Base-by-base conservation (phyloP, 805 yeast species). In the Wickerhamiella kurtzmanii region DNA sequence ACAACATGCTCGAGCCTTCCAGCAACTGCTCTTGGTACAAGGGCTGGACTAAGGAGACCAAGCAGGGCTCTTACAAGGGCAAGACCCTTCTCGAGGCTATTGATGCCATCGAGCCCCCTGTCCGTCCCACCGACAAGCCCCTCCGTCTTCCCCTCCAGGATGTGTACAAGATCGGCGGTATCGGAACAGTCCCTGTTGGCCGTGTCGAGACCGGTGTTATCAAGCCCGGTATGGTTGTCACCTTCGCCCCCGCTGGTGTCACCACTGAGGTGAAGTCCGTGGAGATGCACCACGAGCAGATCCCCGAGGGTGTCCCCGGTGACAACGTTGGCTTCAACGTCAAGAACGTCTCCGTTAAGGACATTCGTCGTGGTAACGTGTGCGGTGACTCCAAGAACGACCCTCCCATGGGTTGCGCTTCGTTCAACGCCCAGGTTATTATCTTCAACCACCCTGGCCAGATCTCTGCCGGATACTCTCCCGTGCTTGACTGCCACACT, bases 391-490 rank as follows among this genome's bases (percentile, higher is more conserved):
- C 87, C 69, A 79, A 80, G 79, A 76, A 79, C 76, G 92, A 83
- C 68, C 88, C 92, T 64, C 89, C 92, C 65, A 67, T 73, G 72
- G 89, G 77, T 60, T 70, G 78, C 65, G 81, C 74, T 58, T 79
- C 86, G 64, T 82, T 83, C 86, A 74, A 75, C 68, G 84, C 89
- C 64, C 87, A 82, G 72, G 84, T 83, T 57, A 81, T 83, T 64
- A 77, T 83, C 72, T 77, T 83, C 74, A 82, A 82, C 82, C 88
- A 82, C 74, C 88, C 92, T 57, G 89, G 94, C 77, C 92, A 84
- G 72, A 76, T 84, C 69, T 73, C 88, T 64, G 79, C 88, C 60
- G 94, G 94, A 65, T 83, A 83, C 82, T 73, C 87, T 64, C 92
- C 94, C 72, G 92, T 84, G 58, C 75, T 84, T 65, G 92, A 84